Evolutionary conservation across 225 moss, liverwort and hornwort genomes (phyloP), one percentile per base, ranked within the genome.

Genomic region (Asterella californica): DNA sequence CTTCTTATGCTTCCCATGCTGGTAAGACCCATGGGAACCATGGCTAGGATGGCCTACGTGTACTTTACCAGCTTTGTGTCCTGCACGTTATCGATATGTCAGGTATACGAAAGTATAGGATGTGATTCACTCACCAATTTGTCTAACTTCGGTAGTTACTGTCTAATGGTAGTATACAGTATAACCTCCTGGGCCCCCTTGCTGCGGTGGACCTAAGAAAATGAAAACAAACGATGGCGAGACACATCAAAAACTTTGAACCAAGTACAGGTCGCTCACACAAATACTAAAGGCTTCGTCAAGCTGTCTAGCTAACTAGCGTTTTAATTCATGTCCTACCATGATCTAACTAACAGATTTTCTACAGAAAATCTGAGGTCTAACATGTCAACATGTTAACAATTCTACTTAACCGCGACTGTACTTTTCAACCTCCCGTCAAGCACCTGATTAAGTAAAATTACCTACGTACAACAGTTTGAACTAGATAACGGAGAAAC

Each of bases 1-100:
- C 75, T 81, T 75, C 57, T 75, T 83, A 67, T 82, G 79, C 70
- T 86, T 86, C 66, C 83, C 86, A 29, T 86, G 86, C 83, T 83
- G 78, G 76, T 76, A 76, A 34, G 33, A 15, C 9, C 55, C 76
- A 76, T 76, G 57, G 25, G 76, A 55, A 76, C 59, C 60, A 69
- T 83, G 70, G 61, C 82, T 82, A 83, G 80, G 60, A 70, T 65
- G 77, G 45, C 86, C 80, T 81, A 86, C 74, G 21, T 86, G 78
- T 27, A 82, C 71, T 33, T 79, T 76, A 62, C 79, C 82, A 38
- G 71, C 36, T 9, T 67, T 69, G 76, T 76, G 69, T 74, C 64
- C 82, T 79, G 81, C 71, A 85, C 52, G 69, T 75, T 45, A 27
- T 59, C 36, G 45, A n/a, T 15, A 64, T 15, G 65, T 48, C 3